A percentile compares a stretch with the other conserved stretches of the same genome.
phyloP scores from a whole-genome alignment of 768 basidiomycete species.

The Boletus subparvulus region DNA sequence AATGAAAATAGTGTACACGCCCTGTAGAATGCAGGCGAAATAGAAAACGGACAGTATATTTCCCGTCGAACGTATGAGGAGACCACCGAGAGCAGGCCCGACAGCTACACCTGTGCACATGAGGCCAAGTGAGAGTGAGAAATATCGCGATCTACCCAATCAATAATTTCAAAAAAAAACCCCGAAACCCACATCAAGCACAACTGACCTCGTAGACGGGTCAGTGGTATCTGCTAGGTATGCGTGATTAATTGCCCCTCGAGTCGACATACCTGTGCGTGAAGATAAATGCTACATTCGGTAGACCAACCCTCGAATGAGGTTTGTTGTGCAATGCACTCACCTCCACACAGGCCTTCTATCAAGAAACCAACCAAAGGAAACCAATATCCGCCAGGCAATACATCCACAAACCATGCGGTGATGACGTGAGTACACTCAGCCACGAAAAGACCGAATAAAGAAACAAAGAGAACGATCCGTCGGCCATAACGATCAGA shows the following conservation, averaged over 20 bases:
- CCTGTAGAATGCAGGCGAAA: constrained; percentile 50
- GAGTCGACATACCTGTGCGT: constrained; percentile 48
- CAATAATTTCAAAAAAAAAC: constrained; percentile 2
- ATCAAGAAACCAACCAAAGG: constrained; percentile 61
- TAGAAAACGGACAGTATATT: constrained; percentile 70
- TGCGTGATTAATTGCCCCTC: constrained; percentile 54
- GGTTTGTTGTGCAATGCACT: constrained; percentile 17
- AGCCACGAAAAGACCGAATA: constrained; percentile 57
- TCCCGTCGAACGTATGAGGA: constrained; percentile 59
- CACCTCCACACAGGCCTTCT: constrained; percentile 74
- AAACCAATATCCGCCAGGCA: constrained; percentile 85
- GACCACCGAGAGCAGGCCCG: constrained; percentile 71
- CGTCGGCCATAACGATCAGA: constrained; percentile 80
- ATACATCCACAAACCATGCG: constrained; percentile 49
- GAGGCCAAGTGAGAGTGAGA: constrained; percentile 67
- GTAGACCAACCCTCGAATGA: neutral
- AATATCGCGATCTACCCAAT: constrained; percentile 52
- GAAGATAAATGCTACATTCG: neutral
- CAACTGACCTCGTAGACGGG: constrained; percentile 49
- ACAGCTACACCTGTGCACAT: constrained; percentile 72
- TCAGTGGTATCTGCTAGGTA: constrained; percentile 70
- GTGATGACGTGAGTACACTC: constrained; percentile 72
- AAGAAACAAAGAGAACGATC: constrained; percentile 57
- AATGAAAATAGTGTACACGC: constrained; percentile 47
- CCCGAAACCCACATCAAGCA: neutral